Evolutionary conservation across 140 eudicot species (phyloP).

Genomic region (Anethum foeniculum): DNA sequence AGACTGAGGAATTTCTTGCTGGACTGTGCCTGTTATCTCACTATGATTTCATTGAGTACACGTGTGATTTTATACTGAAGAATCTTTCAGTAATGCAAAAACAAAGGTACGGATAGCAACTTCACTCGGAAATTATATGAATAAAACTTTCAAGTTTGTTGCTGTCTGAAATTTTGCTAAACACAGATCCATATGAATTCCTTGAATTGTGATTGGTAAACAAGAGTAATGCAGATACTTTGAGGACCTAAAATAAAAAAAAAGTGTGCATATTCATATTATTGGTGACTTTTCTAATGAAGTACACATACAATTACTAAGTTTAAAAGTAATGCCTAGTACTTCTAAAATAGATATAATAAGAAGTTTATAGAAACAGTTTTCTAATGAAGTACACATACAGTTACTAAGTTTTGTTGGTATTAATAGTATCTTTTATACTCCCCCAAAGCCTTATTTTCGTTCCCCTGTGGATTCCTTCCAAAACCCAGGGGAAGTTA

Average conservation of each 20-base stretch:
- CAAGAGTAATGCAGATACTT: not conserved
- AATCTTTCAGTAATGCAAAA: conserved; percentile 82
- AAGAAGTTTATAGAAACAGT: not conserved
- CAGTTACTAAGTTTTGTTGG: not conserved
- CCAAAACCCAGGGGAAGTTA: not conserved
- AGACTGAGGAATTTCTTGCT: conserved; percentile 84
- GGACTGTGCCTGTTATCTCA: conserved; percentile 56
- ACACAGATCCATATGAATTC: not conserved
- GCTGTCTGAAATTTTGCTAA: not conserved
- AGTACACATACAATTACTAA: not conserved
- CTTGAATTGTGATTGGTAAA: not conserved
- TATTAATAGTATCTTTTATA: too few relatives aligned
- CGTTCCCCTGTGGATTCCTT: not conserved
- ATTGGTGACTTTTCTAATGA: too few relatives aligned
- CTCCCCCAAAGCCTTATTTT: too few relatives aligned
- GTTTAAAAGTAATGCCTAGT: too few relatives aligned
- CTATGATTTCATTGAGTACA: conserved; percentile 68
- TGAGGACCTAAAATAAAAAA: not conserved
- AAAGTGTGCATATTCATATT: not conserved
- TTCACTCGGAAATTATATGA: not conserved
- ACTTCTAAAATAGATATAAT: too few relatives aligned
- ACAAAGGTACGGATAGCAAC: conserved; percentile 45
- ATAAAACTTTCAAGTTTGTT: not conserved
- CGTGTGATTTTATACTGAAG: conserved; percentile 68
- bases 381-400: not conserved